Base-by-base conservation (phyloP, 148 eudicot genomes). In the Fagopyrum tataricum region DNA sequence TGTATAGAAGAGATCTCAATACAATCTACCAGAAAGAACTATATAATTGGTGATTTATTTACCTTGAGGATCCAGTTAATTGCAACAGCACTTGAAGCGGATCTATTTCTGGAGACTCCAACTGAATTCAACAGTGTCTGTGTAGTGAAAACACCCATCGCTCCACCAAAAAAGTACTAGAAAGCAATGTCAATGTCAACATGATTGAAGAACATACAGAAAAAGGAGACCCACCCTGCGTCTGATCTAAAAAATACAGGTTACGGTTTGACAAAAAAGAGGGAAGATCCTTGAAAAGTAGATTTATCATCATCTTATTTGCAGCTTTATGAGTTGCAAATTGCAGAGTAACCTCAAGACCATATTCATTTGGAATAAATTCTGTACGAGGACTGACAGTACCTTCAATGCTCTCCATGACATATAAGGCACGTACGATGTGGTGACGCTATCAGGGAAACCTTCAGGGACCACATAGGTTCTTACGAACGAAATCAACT, bases 11-110 rank as follows among this genome's bases (percentile, higher is more conserved):
- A 59, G 23, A 9, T 59, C 66, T 23, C 14, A 59, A 59, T 7
- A 39, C 40, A 59, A 0, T 59, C 66, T 51, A 51, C 18, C 39
- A 69, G 43, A 48, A 69, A 51, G 44, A 48, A 44, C 55, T 52
- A 55, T 67, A 76, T 64, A 17, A 13, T 44, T 20, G 42, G 31
- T 69, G 48, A 67, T 44, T 62, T 52, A 73, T 47, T 18, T 88
- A 95, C 98, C 98, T 95, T 95, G 68, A 95, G 90, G 79, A 95
- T 91, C 99, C 99, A 95, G 72, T 91, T 95, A 59, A 91, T 90
- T 46, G 99, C 99, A 31, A 95, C 99, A 72, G 99, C 99, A 46
- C 99, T 91, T 64, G 91, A 88, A 46, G 89, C 75, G 55, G 89
- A 78, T 72, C 74, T 80, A 81, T 82, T 84, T 81, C 84, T 83